Conservation (phyloP, 495 filamentous ascomycete species). For the Ramalina peruviana region DNA sequence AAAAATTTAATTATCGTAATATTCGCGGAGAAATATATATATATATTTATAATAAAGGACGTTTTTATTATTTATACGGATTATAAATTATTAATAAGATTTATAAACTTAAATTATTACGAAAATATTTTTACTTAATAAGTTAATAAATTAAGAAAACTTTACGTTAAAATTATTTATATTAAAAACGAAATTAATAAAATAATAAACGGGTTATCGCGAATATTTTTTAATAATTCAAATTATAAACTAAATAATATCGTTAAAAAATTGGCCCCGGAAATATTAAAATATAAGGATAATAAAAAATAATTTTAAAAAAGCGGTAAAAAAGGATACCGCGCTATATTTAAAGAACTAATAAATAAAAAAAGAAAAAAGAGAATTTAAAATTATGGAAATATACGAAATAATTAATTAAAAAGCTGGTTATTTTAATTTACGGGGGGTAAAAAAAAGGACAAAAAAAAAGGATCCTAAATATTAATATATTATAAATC, state of each 20-base stretch:
- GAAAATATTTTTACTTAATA: neutral
- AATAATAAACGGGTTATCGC: neutral
- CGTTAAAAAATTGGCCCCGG: neutral
- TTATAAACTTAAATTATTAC: neutral
- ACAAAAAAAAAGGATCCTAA: neutral
- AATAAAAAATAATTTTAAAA: neutral
- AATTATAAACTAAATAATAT: neutral
- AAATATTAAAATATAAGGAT: neutral
- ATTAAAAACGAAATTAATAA: neutral
- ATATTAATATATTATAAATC: neutral
- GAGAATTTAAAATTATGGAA: neutral
- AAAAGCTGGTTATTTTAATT: no score
- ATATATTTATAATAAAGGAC: neutral
- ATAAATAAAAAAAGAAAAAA: neutral
- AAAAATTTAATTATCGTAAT: no score
- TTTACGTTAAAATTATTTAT: neutral
- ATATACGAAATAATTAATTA: neutral
- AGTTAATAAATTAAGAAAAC: neutral
- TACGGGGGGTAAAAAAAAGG: no score
- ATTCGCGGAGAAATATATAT: no score
- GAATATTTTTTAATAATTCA: no score
- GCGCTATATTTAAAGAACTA: neutral
- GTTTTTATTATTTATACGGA: neutral
- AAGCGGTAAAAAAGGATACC: no score
- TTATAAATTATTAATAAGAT: neutral